These are phyloP conservation scores for Collybia nuda DNA, from an alignment of 768 basidiomycete genomes.

Conservation along the genomic window DNA sequence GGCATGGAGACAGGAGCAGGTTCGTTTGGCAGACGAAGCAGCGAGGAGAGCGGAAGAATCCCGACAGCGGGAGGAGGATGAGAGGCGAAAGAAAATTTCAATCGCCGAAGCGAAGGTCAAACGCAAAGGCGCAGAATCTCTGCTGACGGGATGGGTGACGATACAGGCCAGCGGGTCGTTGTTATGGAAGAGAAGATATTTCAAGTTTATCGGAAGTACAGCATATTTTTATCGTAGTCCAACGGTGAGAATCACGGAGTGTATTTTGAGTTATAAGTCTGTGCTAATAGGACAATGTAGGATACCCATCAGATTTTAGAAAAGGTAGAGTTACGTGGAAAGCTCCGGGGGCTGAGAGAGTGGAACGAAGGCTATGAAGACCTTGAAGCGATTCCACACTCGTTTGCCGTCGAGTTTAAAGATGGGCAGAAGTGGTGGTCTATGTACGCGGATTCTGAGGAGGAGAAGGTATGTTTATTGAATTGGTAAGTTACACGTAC, in stretches of 20 bases:
- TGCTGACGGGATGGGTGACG: conserved; percentile 59
- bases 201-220: conserved; percentile 47
- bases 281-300: conserved; percentile 20
- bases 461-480: conserved; percentile 50
- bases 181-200: conserved; percentile 67
- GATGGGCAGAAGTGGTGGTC: conserved; percentile 50
- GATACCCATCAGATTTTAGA: conserved; percentile 38
- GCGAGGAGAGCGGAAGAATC: conserved; percentile 43
- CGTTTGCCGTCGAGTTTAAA: conserved; percentile 65
- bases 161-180: conserved; percentile 53
- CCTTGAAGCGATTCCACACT: conserved; percentile 61
- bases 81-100: conserved; percentile 46
- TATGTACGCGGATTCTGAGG: conserved; percentile 61
- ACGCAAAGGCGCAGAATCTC: conserved; percentile 28
- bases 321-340: conserved; percentile 45
- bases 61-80: conserved; percentile 37
- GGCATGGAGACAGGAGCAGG: conserved; percentile 51
- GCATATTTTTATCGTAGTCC: conserved; percentile 51
- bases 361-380: conserved; percentile 72
- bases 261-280: background rate
- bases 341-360: conserved; percentile 49
- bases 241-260: conserved; percentile 34
- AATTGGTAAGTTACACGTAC: too few species aligned
- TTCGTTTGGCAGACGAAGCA: conserved; percentile 41
- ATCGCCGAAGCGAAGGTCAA: conserved; percentile 42